Conservation (phyloP, 2,329 filamentous ascomycete species). For the Fusarium citri region DNA sequence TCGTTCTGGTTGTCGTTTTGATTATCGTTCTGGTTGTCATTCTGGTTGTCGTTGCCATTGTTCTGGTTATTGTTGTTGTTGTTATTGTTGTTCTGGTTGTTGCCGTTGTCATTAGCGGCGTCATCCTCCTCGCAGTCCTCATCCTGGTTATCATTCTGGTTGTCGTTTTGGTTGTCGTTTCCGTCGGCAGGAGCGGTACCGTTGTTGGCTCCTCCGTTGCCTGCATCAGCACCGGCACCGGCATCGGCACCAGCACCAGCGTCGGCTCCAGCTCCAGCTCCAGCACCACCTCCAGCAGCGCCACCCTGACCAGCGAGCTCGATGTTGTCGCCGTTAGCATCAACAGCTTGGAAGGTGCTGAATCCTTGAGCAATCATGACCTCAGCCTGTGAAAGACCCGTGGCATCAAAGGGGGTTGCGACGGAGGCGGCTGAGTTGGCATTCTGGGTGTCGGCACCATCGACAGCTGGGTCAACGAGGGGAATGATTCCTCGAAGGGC, state of each 20-base stretch:
- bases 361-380: slow-evolving; percentile 72
- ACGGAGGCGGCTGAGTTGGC: slow-evolving; percentile 67
- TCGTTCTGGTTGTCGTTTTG: neutral
- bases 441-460: slow-evolving; percentile 67
- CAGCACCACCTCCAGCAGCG: slow-evolving; percentile 41
- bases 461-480: slow-evolving; percentile 73
- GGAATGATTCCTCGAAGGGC: slow-evolving; percentile 75
- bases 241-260: slow-evolving; percentile 12
- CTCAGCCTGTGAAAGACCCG: slow-evolving; percentile 74
- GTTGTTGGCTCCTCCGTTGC: slow-evolving; percentile 15
- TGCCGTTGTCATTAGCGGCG: neutral
- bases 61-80: neutral
- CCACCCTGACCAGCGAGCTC: slow-evolving; percentile 53
- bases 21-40: neutral
- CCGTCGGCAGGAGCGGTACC: slow-evolving; percentile 9
- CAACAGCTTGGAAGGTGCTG: slow-evolving; percentile 65
- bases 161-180: neutral
- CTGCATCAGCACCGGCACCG: slow-evolving; percentile 1
- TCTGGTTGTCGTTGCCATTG: neutral
- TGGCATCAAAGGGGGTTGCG: slow-evolving; percentile 65
- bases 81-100: neutral
- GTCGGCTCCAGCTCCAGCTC: slow-evolving; percentile 49
- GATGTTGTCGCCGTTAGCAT: slow-evolving; percentile 48
- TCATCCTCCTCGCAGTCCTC: slow-evolving; percentile 10
- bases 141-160: slow-evolving; percentile 1